phyloP scores from a whole-genome alignment of 306 rosid genomes.

The Cucurbita pepo region DNA sequence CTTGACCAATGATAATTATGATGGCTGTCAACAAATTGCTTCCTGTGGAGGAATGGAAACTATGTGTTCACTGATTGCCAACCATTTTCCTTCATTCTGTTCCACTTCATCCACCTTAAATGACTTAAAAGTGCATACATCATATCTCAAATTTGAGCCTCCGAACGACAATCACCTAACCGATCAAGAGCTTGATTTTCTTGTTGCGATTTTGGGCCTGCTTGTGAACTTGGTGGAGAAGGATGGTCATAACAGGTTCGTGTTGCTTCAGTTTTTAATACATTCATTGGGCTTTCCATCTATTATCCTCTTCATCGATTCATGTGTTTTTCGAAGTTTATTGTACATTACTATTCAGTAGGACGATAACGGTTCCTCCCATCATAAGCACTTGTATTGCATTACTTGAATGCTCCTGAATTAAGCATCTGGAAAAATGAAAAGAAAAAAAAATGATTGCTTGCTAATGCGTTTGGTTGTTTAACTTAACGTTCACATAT shows the following conservation, averaged over 20 bases:
- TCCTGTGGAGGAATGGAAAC: conserved; percentile 74
- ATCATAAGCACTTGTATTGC: not conserved
- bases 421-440: not conserved
- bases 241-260: conserved; percentile 74
- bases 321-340: not conserved
- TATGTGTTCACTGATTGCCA: conserved; percentile 76
- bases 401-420: not conserved
- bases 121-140: conserved; percentile 22
- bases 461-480: not conserved
- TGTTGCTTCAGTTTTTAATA: conserved; percentile 1
- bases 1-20: conserved; percentile 86
- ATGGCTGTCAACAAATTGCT: conserved; percentile 89
- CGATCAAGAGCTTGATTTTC: conserved; percentile 87
- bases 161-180: conserved; percentile 43
- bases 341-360: not conserved
- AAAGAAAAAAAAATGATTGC: not conserved
- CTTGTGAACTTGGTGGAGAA: conserved; percentile 95
- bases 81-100: conserved; percentile 73
- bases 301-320: not conserved
- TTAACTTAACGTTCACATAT: not conserved
- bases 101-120: conserved; percentile 31
- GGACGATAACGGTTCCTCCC: too few species aligned
- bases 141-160: conserved; percentile 18
- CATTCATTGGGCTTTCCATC: not conserved
- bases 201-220: conserved; percentile 90